Base-by-base conservation (phyloP, 805 yeast genomes). In the Torulaspora franciscae region DNA sequence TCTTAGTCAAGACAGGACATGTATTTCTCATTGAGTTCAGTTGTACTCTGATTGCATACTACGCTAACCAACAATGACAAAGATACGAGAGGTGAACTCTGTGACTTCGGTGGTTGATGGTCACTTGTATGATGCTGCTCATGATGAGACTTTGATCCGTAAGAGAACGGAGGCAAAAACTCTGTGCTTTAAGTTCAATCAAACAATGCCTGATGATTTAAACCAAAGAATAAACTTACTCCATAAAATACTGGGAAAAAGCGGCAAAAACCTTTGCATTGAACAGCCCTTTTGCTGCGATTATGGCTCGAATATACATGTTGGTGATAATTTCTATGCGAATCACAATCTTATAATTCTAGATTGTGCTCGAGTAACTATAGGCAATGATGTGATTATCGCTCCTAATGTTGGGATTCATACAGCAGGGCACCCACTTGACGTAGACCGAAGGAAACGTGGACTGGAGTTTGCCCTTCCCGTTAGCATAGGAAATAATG, bases 361-460 rank as follows among this genome's bases (percentile, higher is more conserved):
- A 32, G 90, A 84, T 59, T 75, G 81, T 51, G 72, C 83, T 0
- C 53, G 79, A 30, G 78, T 84, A 32, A 73, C 65, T 13, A 72
- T 84, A 45, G 90, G 91, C 7, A 73, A 79, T 52, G 56, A 73
- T 42, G 82, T 77, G 13, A 51, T 76, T 68, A 56, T 78, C 32
- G 91, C 86, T 0, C 90, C 91, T 15, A 77, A 77, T 55, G 79
- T 76, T 4, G 66, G 75, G 2, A 65, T 83, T 35, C 65, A 74
- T 24, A 75, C 87, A 1, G 87, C 88, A 1, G 73, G 82, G 0
- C 91, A 84, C 55, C 83, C 83, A 1, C 56, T 74, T 6, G 81
- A 78, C 43, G 74, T 79, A 0, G 62, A 61, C 43, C 66, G 85
- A 46, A 43, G 57, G 6, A 49, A 49, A n/a, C 27, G 46, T 0